These are phyloP conservation scores for Pinus albicaulis DNA, from an alignment of 75 land plant species.

Conservation along the genomic window DNA sequence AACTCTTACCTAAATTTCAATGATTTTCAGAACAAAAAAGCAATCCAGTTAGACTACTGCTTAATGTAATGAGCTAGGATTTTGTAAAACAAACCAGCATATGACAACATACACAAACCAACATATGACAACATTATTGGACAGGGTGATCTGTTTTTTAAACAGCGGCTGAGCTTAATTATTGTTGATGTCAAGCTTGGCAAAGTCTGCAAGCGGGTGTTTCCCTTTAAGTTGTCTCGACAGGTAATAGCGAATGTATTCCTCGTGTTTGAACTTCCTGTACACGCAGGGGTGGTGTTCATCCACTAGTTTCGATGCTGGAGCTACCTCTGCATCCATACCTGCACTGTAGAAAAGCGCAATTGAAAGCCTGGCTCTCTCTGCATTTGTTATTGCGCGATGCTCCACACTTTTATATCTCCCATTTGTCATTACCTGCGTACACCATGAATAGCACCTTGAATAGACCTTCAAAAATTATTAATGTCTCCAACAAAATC, in stretches of 20 bases:
- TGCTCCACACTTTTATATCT: conserved; percentile 45
- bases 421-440: conserved; percentile 42
- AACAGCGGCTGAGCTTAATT: no score
- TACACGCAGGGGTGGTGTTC: conserved; percentile 19
- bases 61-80: no score
- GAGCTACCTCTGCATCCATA: conserved; percentile 16
- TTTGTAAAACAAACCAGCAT: no score
- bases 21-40: no score
- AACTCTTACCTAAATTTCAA: no score
- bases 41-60: no score
- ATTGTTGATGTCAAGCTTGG: background rate
- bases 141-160: no score
- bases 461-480: background rate
- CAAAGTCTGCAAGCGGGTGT: background rate
- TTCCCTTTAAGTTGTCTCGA: background rate
- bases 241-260: conserved; percentile 12
- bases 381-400: conserved; percentile 31
- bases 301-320: conserved; percentile 29
- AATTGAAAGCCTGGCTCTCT: conserved; percentile 19
- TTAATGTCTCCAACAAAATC: background rate
- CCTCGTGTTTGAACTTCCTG: conserved; percentile 23
- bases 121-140: no score
- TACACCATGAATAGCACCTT: background rate
- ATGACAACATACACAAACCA: no score
- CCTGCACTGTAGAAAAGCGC: conserved; percentile 33